These are phyloP conservation scores for Echinosophora koreensis DNA, from an alignment of 306 rosid species.

Conservation along the genomic window DNA sequence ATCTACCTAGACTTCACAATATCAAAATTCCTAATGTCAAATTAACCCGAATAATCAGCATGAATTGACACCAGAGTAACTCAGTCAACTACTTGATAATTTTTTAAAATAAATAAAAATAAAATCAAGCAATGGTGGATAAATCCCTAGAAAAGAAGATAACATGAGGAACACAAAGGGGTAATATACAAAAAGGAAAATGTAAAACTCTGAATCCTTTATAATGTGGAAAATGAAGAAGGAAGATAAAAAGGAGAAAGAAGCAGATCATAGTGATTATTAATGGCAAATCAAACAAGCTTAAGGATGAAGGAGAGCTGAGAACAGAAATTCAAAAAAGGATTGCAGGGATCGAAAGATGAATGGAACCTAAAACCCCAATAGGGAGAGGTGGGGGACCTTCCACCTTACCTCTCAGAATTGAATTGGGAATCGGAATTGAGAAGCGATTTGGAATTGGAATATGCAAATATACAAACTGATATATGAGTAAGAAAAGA, in stretches of 20 bases:
- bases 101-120: too few relatives aligned
- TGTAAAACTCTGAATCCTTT: neutral
- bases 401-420: neutral
- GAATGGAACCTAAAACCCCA: conserved; percentile 34
- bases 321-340: neutral
- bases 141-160: conserved; percentile 21
- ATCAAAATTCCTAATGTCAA: neutral
- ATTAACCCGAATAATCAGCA: neutral
- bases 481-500: neutral
- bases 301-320: neutral
- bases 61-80: neutral
- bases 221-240: neutral
- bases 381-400: neutral
- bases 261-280: conserved; percentile 36
- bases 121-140: conserved; percentile 10
- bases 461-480: neutral
- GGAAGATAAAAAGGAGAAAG: neutral
- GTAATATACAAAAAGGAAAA: neutral
- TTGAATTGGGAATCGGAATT: conserved; percentile 2
- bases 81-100: too few relatives aligned
- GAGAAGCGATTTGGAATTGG: neutral
- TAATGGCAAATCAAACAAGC: neutral
- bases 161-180: neutral
- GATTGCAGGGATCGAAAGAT: conserved; percentile 29
- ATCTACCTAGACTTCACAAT: neutral